Conservation (phyloP, 805 yeast genomes). For the Diddensiella transvaalensis region DNA sequence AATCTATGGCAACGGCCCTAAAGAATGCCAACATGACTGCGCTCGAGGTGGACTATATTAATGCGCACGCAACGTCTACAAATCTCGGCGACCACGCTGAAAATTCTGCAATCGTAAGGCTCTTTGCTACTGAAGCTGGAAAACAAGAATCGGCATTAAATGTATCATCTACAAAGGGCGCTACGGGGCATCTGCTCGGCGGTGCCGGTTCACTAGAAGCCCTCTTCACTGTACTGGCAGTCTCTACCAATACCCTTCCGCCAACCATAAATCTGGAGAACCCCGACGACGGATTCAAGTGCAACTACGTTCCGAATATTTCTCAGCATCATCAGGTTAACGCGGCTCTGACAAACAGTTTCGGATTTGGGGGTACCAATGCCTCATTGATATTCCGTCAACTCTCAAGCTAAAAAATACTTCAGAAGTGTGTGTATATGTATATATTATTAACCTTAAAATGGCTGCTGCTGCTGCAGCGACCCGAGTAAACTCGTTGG, state of each 20-base stretch:
- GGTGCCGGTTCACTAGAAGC: slow-evolving; percentile 96
- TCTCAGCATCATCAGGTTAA: slow-evolving; percentile 42
- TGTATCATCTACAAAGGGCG: slow-evolving; percentile 83
- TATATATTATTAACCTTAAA: no score
- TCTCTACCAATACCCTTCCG: slow-evolving; percentile 58
- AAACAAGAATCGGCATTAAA: slow-evolving; percentile 28
- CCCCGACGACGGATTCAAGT: slow-evolving; percentile 48
- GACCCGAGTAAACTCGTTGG: no score
- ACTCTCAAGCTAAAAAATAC: no score
- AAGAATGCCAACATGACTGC: slow-evolving; percentile 45
- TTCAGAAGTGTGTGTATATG: no score
- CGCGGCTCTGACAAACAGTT: slow-evolving; percentile 79
- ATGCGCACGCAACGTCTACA: slow-evolving; percentile 98
- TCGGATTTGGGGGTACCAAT: slow-evolving; percentile 98
- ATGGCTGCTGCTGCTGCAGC: no score
- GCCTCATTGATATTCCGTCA: slow-evolving; percentile 52
- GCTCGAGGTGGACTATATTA: slow-evolving; percentile 63
- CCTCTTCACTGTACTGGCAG: slow-evolving; percentile 68
- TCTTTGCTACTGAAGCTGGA: slow-evolving; percentile 40
- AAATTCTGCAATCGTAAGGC: slow-evolving; percentile 58
- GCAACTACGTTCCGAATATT: slow-evolving; percentile 55
- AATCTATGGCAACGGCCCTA: slow-evolving; percentile 79
- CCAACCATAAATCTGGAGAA: slow-evolving; percentile 72
- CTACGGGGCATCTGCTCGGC: slow-evolving; percentile 91
- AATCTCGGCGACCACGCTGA: slow-evolving; percentile 87